Conservation (phyloP, 805 yeast genomes). For the Scheffersomyces lignosus region DNA sequence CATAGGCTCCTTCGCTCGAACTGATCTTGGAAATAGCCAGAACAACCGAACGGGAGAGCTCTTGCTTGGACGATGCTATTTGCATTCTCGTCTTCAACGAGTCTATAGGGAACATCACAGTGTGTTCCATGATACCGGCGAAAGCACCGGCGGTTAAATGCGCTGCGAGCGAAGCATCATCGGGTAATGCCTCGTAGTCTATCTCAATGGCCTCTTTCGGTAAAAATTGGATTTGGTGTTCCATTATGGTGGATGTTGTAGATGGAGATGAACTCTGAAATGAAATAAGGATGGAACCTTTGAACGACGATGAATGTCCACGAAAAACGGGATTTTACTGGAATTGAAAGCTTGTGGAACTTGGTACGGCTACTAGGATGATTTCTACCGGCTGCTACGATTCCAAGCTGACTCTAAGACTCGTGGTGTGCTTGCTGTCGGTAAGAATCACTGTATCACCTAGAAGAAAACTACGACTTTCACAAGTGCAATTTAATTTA, state of each 20-base stretch:
- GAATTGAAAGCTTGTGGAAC: too few relatives aligned
- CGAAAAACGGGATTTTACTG: too few relatives aligned
- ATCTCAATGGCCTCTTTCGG: conserved; percentile 49
- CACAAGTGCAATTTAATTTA: too few relatives aligned
- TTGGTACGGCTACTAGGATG: too few relatives aligned
- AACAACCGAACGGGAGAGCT: conserved; percentile 47
- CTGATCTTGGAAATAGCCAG: conserved; percentile 71
- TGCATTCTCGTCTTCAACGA: conserved; percentile 97
- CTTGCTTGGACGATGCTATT: conserved; percentile 35
- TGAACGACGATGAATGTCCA: too few relatives aligned
- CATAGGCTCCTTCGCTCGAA: conserved; percentile 83
- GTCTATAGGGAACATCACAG: conserved; percentile 95
- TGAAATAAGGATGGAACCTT: too few relatives aligned
- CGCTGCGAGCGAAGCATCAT: conserved; percentile 75
- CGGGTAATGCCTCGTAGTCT: conserved; percentile 92
- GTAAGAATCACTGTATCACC: too few relatives aligned
- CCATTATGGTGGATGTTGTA: conserved; percentile 16
- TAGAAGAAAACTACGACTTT: too few relatives aligned
- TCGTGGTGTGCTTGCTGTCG: too few relatives aligned
- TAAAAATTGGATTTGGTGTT: conserved; percentile 21
- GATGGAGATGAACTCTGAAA: too few relatives aligned
- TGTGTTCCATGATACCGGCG: conserved; percentile 99
- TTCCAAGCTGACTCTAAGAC: too few relatives aligned
- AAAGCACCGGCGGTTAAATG: conserved; percentile 93
- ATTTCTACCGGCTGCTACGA: too few relatives aligned